A percentile compares a stretch with the other conserved stretches of the same genome.
Conservation (phyloP, 768 basidiomycete species). For the Leucogyrophana mollusca region DNA sequence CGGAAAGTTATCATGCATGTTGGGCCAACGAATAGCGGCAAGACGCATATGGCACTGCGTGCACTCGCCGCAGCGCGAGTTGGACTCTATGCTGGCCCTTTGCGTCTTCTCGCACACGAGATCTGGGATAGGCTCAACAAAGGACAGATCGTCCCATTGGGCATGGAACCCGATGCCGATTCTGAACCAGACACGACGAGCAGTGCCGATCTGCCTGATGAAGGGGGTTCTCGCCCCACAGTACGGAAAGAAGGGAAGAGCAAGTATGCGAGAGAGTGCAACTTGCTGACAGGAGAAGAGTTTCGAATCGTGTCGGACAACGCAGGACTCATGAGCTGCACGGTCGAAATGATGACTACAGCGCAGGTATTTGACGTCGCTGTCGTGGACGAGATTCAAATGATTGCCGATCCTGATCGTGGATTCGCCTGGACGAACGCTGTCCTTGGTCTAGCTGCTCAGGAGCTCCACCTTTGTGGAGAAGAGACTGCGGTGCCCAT, state of each 20-base stretch:
- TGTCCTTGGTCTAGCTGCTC: constrained; percentile 70
- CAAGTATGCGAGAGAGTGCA: constrained; percentile 64
- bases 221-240: constrained; percentile 20
- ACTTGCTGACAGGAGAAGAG: constrained; percentile 93
- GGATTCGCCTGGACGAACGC: constrained; percentile 84
- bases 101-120: constrained; percentile 92
- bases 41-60: constrained; percentile 90
- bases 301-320: constrained; percentile 60
- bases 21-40: constrained; percentile 96
- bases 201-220: constrained; percentile 27
- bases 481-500: constrained; percentile 90
- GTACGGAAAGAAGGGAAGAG: constrained; percentile 39
- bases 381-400: constrained; percentile 96
- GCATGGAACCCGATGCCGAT: constrained; percentile 43
- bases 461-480: constrained; percentile 92
- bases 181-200: constrained; percentile 36
- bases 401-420: constrained; percentile 79
- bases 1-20: constrained; percentile 93
- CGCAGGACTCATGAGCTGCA: constrained; percentile 71
- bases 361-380: constrained; percentile 62
- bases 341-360: constrained; percentile 85
- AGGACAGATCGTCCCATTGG: constrained; percentile 82
- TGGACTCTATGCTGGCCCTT: constrained; percentile 89
- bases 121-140: constrained; percentile 89
- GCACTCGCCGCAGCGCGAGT: constrained; percentile 73